Percentiles rank a stretch among this genome's conserved stretches.
Evolutionary conservation across 768 basidiomycete genomes (phyloP).

Genomic region (Mrakia hoshinonis): DNA sequence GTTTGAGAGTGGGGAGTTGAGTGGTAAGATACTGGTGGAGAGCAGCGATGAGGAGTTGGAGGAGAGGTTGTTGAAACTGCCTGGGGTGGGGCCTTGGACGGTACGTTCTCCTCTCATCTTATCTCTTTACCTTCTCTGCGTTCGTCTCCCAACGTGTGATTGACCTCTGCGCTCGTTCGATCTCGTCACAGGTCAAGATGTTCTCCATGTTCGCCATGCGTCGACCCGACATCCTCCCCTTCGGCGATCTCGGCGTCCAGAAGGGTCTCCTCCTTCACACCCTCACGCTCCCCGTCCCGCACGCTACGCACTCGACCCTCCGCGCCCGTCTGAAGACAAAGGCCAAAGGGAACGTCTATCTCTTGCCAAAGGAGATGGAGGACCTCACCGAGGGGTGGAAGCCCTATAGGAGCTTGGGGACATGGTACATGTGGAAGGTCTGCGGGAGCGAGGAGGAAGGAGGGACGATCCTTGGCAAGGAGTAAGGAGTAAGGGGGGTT

Average conservation of each 20-base stretch:
- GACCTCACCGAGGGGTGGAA: slow-evolving; percentile 65
- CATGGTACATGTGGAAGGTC: slow-evolving; percentile 22
- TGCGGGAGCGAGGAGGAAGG: neutral
- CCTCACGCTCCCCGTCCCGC: neutral
- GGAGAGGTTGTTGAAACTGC: slow-evolving; percentile 64
- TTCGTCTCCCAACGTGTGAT: neutral
- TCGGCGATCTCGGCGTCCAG: slow-evolving; percentile 72
- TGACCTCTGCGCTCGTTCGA: no score
- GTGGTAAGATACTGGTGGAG: slow-evolving; percentile 59
- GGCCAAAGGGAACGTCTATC: slow-evolving; percentile 61
- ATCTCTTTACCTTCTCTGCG: neutral
- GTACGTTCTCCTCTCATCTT: slow-evolving; percentile 40
- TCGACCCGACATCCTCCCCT: slow-evolving; percentile 71
- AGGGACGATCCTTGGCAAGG: no score
- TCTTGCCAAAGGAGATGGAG: slow-evolving; percentile 76
- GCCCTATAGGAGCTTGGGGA: slow-evolving; percentile 49
- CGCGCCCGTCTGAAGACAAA: slow-evolving; percentile 60
- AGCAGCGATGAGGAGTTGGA: slow-evolving; percentile 69
- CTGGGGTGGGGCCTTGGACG: slow-evolving; percentile 59
- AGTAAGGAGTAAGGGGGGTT: no score
- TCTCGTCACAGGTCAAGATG: slow-evolving; percentile 52
- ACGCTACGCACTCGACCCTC: slow-evolving; percentile 37
- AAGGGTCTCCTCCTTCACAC: slow-evolving; percentile 38
- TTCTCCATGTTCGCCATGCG: slow-evolving; percentile 81
- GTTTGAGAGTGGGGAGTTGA: slow-evolving; percentile 72